Conservation (phyloP, 73 alveolate species). For the Paramecium bursaria region DNA sequence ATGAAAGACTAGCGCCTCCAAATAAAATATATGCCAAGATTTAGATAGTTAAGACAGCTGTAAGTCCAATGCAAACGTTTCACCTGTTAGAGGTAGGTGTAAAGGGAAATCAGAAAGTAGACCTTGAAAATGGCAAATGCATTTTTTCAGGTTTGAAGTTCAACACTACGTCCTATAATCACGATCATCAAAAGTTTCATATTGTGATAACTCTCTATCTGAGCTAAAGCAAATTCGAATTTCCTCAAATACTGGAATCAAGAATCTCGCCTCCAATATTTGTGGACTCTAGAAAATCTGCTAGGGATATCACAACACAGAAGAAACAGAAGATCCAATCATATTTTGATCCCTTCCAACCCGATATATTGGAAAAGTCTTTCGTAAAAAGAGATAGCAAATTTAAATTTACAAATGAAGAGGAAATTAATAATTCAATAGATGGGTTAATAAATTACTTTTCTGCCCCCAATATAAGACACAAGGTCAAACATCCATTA, state of each 20-base stretch:
- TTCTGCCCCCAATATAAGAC: conserved; percentile 78
- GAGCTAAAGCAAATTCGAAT: conserved; percentile 61
- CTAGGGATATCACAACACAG: conserved; percentile 69
- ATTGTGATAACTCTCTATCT: conserved; percentile 64
- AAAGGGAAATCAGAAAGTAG: conserved; percentile 74
- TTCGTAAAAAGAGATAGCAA: conserved; percentile 51
- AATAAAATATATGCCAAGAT: conserved; percentile 70
- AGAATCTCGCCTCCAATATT: conserved; percentile 79
- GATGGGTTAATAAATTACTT: conserved; percentile 74
- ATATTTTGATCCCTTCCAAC: conserved; percentile 69
- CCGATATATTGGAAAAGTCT: conserved; percentile 39
- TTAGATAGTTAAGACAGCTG: conserved; percentile 55
- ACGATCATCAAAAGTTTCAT: conserved; percentile 70
- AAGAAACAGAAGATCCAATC: conserved; percentile 67
- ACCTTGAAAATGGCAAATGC: conserved; percentile 72
- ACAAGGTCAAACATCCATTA: conserved; percentile 76
- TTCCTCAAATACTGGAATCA: conserved; percentile 70
- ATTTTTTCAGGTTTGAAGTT: conserved; percentile 77
- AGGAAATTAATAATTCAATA: conserved; percentile 64
- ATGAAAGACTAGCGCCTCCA: conserved; percentile 78
- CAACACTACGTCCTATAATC: conserved; percentile 76
- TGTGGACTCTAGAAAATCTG: conserved; percentile 76
- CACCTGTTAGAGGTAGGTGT: conserved; percentile 76
- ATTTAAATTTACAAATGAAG: conserved; percentile 52
- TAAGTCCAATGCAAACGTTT: conserved; percentile 68